These are phyloP conservation scores for Lachnellula occidentalis DNA, from an alignment of 2,329 filamentous ascomycete genomes.

Conservation along the genomic window DNA sequence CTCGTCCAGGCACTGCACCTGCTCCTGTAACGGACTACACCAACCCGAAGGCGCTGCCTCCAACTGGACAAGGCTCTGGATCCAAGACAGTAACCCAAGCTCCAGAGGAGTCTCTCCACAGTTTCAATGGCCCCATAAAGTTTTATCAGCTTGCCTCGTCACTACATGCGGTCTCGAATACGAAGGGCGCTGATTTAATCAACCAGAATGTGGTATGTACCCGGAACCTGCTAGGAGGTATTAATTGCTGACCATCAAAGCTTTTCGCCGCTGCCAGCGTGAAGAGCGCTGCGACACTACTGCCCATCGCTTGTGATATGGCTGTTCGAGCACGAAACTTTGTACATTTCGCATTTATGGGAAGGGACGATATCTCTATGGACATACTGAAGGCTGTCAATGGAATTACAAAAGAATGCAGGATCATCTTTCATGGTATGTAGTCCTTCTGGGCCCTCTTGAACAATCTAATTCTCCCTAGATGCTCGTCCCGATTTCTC, in stretches of 20 bases:
- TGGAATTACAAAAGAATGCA: constrained; percentile 66
- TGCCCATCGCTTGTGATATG: constrained; percentile 88
- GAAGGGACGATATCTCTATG: constrained; percentile 63
- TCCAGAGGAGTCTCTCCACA: constrained; percentile 32
- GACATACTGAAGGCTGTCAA: constrained; percentile 70
- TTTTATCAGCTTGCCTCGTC: constrained; percentile 61
- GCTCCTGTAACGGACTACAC: neutral
- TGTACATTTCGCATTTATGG: constrained; percentile 79
- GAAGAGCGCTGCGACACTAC: constrained; percentile 63
- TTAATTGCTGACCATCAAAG: constrained; percentile 15
- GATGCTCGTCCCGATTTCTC: constrained; percentile 74
- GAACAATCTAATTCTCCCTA: constrained; percentile 28
- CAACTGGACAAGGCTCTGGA: constrained; percentile 1
- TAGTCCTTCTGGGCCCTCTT: neutral
- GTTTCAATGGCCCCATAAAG: constrained; percentile 65
- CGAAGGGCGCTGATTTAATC: constrained; percentile 42
- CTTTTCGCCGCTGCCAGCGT: constrained; percentile 74
- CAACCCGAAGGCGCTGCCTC: constrained; percentile 4
- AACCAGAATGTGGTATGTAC: constrained; percentile 63
- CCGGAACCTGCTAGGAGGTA: neutral
- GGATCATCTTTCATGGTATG: constrained; percentile 52
- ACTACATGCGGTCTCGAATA: constrained; percentile 53
- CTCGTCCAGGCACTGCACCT: constrained; percentile 17
- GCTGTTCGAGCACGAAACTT: constrained; percentile 59
- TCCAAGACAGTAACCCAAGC: constrained; percentile 13